phyloP scores from a whole-genome alignment of 2,329 filamentous ascomycete genomes.

The Calonectria leucothoes region DNA sequence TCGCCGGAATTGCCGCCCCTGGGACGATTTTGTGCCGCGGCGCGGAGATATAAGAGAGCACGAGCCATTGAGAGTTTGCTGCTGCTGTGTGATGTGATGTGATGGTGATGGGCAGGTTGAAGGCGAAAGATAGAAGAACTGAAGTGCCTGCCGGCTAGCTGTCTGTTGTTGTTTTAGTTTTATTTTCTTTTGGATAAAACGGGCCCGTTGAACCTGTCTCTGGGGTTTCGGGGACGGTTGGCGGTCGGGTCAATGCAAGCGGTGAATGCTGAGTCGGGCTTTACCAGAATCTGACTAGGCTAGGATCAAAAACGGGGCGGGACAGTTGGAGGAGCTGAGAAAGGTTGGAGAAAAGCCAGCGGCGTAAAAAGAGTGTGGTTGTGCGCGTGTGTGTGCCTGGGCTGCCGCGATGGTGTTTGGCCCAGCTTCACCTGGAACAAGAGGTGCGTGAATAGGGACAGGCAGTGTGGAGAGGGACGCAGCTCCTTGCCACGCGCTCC shows the following conservation, averaged over 20 bases:
- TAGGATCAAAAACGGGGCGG: neutral
- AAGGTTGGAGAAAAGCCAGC: neutral
- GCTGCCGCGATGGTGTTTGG: neutral
- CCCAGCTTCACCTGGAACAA: neutral
- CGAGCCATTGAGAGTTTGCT: too few relatives aligned
- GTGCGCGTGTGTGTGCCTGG: neutral
- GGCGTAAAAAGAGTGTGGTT: neutral
- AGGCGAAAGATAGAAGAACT: too few relatives aligned
- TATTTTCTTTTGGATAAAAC: neutral
- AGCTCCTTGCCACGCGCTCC: too few relatives aligned
- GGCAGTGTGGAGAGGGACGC: neutral
- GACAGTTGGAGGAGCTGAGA: constrained; percentile 1
- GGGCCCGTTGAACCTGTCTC: neutral
- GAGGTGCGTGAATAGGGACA: neutral
- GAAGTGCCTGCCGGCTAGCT: neutral
- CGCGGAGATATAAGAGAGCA: neutral
- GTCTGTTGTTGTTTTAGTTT: too few relatives aligned
- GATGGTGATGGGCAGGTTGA: neutral
- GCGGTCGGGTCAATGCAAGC: neutral
- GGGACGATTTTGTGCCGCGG: neutral
- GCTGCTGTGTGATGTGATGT: neutral
- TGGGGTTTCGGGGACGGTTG: neutral
- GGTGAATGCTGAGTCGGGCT: neutral
- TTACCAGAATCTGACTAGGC: constrained; percentile 1
- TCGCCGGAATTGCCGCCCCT: neutral